Evolutionary conservation across 768 basidiomycete species (phyloP).

Genomic region (Coprinopsis sp.): DNA sequence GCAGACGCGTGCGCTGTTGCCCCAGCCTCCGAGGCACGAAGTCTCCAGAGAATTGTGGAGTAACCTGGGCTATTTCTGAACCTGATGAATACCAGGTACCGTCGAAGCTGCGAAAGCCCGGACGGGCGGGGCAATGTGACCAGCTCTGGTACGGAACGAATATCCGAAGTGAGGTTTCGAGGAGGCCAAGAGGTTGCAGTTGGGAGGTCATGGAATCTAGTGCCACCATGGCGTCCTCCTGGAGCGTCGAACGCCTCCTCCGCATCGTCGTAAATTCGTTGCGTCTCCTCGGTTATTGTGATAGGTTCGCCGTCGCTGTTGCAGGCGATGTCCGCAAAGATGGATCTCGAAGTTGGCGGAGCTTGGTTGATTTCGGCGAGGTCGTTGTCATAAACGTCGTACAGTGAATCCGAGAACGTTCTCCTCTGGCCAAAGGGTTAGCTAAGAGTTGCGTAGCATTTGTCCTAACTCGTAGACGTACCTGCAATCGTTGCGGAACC

Average conservation of each 20-base stretch:
- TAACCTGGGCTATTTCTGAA: slow-evolving; percentile 53
- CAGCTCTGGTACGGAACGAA: slow-evolving; percentile 14
- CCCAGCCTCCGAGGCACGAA: slow-evolving; percentile 25
- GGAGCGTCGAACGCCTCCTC: slow-evolving; percentile 39
- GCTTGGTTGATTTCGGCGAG: slow-evolving; percentile 41
- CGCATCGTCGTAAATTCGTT: slow-evolving; percentile 33
- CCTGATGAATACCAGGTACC: slow-evolving; percentile 52
- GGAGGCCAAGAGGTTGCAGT: neutral
- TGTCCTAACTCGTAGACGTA: neutral
- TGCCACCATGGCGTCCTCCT: slow-evolving; percentile 28
- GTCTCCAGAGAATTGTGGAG: slow-evolving; percentile 21
- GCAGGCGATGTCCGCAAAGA: slow-evolving; percentile 41
- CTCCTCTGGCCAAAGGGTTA: neutral
- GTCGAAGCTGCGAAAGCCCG: slow-evolving; percentile 36
- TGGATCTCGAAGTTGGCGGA: slow-evolving; percentile 24
- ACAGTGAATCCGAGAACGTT: slow-evolving; percentile 41
- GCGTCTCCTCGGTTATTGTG: slow-evolving; percentile 26
- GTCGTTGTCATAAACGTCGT: slow-evolving; percentile 48
- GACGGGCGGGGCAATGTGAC: too few relatives aligned
- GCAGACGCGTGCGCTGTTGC: slow-evolving; percentile 19
- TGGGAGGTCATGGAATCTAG: neutral
- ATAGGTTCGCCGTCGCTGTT: slow-evolving; percentile 6
- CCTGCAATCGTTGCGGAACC: slow-evolving; percentile 17
- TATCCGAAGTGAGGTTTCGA: neutral
- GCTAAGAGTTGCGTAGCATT: neutral